phyloP scores from a whole-genome alignment of 192 early-diverging fungal species.

The Neocallimastix lanati region DNA sequence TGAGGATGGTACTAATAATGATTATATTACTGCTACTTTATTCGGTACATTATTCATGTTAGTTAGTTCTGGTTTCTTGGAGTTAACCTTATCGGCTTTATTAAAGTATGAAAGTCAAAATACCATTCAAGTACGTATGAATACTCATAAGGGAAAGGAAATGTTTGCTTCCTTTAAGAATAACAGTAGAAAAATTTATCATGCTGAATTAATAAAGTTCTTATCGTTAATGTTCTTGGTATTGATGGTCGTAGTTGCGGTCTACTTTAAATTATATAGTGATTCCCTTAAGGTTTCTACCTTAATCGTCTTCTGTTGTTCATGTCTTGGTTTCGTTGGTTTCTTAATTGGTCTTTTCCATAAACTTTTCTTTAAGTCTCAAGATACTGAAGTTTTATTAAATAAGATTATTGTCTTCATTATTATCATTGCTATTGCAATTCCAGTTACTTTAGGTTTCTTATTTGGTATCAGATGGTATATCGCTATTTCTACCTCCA shows the following conservation, averaged over 20 bases:
- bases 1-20: not conserved
- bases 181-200: not conserved
- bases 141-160: not conserved
- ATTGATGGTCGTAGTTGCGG: not conserved
- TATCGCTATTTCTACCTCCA: not conserved
- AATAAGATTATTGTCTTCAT: not conserved
- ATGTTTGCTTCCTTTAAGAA: not conserved
- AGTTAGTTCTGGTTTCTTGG: slow-evolving; percentile 15
- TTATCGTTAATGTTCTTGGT: not conserved
- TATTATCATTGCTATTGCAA: not conserved
- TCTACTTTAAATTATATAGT: not conserved
- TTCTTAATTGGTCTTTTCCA: not conserved
- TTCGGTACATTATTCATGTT: slow-evolving; percentile 19
- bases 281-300: not conserved
- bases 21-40: slow-evolving; percentile 10
- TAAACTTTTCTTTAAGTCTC: not conserved
- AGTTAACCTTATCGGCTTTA: slow-evolving; percentile 8
- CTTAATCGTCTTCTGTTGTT: not conserved
- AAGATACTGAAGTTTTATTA: not conserved
- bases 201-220: not conserved
- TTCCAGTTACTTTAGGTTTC: not conserved
- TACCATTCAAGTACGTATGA: not conserved
- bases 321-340: not conserved
- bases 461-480: not conserved
- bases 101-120: not conserved